Percentiles rank a stretch among this genome's conserved stretches.
phyloP scores from a whole-genome alignment of 73 alveolate species.

The Stentor coeruleus region DNA sequence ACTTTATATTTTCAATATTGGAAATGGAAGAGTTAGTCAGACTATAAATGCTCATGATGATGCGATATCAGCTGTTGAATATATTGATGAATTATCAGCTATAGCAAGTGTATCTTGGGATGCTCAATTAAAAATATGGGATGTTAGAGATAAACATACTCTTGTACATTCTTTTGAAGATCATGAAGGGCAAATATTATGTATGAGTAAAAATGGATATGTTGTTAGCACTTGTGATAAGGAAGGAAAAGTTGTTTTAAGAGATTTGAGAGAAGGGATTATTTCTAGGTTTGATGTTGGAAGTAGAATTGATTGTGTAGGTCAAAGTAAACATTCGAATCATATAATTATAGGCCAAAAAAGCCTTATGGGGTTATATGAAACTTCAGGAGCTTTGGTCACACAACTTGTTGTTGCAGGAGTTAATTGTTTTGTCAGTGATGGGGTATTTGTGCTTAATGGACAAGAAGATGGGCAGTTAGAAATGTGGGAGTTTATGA shows the following conservation, averaged over 20 bases:
- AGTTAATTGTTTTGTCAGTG: neutral
- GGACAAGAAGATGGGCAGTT: conserved; percentile 5
- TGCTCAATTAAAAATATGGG: conserved; percentile 43
- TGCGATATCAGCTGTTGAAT: conserved; percentile 42
- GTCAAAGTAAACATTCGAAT: neutral
- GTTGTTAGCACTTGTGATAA: conserved; percentile 3
- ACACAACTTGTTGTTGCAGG: neutral
- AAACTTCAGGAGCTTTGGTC: conserved; percentile 8
- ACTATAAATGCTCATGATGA: conserved; percentile 40
- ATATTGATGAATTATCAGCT: conserved; percentile 12
- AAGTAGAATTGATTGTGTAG: neutral
- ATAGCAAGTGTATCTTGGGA: conserved; percentile 62
- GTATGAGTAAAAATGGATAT: neutral
- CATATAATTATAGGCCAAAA: neutral
- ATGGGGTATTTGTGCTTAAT: neutral
- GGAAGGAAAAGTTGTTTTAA: neutral
- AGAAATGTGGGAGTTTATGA: neutral
- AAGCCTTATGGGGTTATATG: neutral
- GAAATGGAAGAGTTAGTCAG: conserved; percentile 41
- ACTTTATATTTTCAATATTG: conserved; percentile 44
- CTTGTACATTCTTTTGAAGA: neutral
- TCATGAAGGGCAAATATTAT: conserved; percentile 1
- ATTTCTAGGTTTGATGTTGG: neutral
- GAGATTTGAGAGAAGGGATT: conserved; percentile 23
- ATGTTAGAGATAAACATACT: neutral